These are phyloP conservation scores for Pythium volutum DNA, from an alignment of 352 stramenopile species.

Conservation along the genomic window DNA sequence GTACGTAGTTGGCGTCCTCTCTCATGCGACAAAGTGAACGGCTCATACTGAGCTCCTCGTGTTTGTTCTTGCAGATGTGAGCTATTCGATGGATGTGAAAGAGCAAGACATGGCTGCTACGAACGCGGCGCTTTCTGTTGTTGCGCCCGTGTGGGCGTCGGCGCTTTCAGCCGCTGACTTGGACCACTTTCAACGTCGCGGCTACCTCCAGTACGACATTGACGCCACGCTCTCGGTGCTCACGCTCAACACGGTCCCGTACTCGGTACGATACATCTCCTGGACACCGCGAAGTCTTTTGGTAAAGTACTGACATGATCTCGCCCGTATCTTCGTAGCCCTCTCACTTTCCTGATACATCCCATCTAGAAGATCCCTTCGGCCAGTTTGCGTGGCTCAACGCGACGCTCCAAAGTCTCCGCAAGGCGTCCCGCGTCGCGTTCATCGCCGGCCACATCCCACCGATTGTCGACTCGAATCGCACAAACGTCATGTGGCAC, in stretches of 20 bases:
- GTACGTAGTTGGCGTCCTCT: constrained; percentile 43
- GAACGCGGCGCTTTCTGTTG: constrained; percentile 58
- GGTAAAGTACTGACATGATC: no score
- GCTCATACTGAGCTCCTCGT: neutral
- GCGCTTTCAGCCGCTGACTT: constrained; percentile 55
- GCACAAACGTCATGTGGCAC: constrained; percentile 81
- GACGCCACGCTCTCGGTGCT: constrained; percentile 65
- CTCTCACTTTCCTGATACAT: constrained; percentile 74
- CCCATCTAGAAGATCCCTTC: constrained; percentile 74
- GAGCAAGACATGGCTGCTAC: constrained; percentile 36
- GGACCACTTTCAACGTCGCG: constrained; percentile 46
- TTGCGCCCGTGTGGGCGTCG: constrained; percentile 47
- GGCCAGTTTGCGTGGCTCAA: constrained; percentile 90
- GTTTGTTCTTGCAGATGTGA: constrained; percentile 32
- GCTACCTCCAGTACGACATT: constrained; percentile 62
- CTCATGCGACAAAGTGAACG: no score
- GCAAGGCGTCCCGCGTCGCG: constrained; percentile 42
- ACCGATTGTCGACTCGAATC: constrained; percentile 86
- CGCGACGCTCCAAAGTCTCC: constrained; percentile 53
- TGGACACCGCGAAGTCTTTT: no score
- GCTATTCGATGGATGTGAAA: constrained; percentile 79
- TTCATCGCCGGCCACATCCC: constrained; percentile 91
- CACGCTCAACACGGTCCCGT: constrained; percentile 80
- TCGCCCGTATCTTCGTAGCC: constrained; percentile 31
- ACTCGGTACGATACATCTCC: constrained; percentile 47